Percentiles rank a stretch among this genome's conserved stretches.
These are phyloP conservation scores for Volutella citrinella DNA, from an alignment of 2,329 filamentous ascomycete genomes.

Conservation along the genomic window DNA sequence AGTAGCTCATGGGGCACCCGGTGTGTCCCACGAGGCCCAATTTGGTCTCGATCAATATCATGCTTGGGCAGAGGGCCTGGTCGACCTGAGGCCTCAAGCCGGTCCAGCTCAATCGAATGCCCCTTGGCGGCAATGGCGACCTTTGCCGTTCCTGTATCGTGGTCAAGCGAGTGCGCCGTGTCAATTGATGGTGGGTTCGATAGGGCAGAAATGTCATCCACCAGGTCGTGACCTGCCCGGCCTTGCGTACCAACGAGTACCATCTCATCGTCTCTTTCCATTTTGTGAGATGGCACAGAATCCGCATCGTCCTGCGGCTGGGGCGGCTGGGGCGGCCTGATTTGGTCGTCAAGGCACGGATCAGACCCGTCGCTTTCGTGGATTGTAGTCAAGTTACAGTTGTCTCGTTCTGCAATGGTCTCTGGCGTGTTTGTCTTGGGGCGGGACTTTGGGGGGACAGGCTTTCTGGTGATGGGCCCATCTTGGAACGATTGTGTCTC, in stretches of 20 bases:
- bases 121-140: not conserved
- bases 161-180: constrained; percentile 10
- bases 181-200: constrained; percentile 11
- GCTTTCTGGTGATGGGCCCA: too few relatives aligned
- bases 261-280: constrained; percentile 10
- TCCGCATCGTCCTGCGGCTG: too few relatives aligned
- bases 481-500: too few relatives aligned
- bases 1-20: constrained; percentile 10
- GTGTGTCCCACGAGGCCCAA: constrained; percentile 4
- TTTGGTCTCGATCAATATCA: constrained; percentile 13
- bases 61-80: constrained; percentile 10
- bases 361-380: too few relatives aligned
- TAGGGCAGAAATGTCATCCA: constrained; percentile 11
- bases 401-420: too few relatives aligned
- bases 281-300: too few relatives aligned
- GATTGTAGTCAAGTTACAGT: too few relatives aligned
- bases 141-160: constrained; percentile 7
- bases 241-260: not conserved
- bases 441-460: too few relatives aligned
- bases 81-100: constrained; percentile 3
- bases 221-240: constrained; percentile 6
- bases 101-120: constrained; percentile 12
- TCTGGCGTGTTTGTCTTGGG: too few relatives aligned
- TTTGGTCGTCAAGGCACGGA: too few relatives aligned
- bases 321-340: too few relatives aligned